These are phyloP conservation scores for Rosa multiflora DNA, from an alignment of 306 rosid species.

Conservation along the genomic window DNA sequence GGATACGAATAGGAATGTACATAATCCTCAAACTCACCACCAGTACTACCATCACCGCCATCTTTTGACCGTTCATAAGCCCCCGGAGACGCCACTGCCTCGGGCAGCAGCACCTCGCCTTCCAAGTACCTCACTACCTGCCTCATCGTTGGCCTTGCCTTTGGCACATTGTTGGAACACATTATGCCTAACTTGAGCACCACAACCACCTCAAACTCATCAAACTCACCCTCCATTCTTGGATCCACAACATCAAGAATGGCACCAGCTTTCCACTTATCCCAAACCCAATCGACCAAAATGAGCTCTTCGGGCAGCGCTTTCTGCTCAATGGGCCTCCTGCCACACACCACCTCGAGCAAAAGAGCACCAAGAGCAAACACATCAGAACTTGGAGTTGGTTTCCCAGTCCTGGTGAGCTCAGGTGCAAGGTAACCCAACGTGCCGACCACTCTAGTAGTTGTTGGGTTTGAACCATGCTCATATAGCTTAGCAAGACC, in stretches of 20 bases:
- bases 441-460: conserved; percentile 64
- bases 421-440: conserved; percentile 65
- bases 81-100: conserved; percentile 22
- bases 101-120: conserved; percentile 40
- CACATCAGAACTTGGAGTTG: conserved; percentile 50
- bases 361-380: conserved; percentile 60
- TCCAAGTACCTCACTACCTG: conserved; percentile 55
- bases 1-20: conserved; percentile 38
- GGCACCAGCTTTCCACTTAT: conserved; percentile 42
- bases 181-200: conserved; percentile 48
- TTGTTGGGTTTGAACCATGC: conserved; percentile 49
- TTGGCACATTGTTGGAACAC: conserved; percentile 45
- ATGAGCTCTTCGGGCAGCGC: conserved; percentile 62
- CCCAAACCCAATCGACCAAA: conserved; percentile 68
- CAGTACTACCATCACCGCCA: background rate
- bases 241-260: conserved; percentile 40
- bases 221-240: conserved; percentile 34
- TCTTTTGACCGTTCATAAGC: conserved; percentile 20
- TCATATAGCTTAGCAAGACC: conserved; percentile 60
- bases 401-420: conserved; percentile 56
- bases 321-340: conserved; percentile 54
- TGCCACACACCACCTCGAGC: conserved; percentile 60
- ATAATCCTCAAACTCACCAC: conserved; percentile 24
- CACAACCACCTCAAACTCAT: conserved; percentile 45
- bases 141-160: conserved; percentile 42